phyloP scores from a whole-genome alignment of 2,329 filamentous ascomycete genomes.

The Talaromyces sp. region DNA sequence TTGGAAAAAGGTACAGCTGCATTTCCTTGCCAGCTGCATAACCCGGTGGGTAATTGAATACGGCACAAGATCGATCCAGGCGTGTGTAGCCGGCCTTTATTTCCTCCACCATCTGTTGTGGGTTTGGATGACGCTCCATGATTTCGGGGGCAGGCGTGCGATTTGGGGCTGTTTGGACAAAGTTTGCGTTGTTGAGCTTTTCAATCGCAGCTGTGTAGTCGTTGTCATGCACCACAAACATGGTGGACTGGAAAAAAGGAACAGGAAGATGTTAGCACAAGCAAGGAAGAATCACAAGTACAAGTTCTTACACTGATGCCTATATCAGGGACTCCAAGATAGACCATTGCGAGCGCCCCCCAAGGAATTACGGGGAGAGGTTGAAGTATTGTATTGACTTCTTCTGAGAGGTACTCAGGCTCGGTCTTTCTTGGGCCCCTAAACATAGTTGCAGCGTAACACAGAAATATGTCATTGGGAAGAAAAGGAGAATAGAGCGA shows the following conservation, averaged over 20 bases:
- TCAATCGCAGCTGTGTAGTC: conserved; percentile 16
- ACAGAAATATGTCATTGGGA: too few relatives aligned
- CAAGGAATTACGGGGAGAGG: conserved; percentile 18
- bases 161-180: conserved; percentile 16
- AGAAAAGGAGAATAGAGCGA: too few relatives aligned
- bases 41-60: conserved; percentile 19
- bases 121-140: neutral
- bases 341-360: conserved; percentile 17
- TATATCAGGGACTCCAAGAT: conserved; percentile 19
- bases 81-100: conserved; percentile 20
- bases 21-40: conserved; percentile 8
- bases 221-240: conserved; percentile 20
- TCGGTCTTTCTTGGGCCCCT: conserved; percentile 18
- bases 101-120: conserved; percentile 12
- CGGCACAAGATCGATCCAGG: conserved; percentile 17
- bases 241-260: conserved; percentile 5
- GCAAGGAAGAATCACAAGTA: conserved; percentile 1
- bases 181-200: conserved; percentile 18
- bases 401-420: conserved; percentile 16
- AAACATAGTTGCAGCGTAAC: conserved; percentile 7
- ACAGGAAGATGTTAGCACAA: conserved; percentile 13
- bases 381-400: conserved; percentile 16
- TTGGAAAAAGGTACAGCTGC: conserved; percentile 15
- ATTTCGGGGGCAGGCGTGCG: conserved; percentile 12
- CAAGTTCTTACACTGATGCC: conserved; percentile 12